These are phyloP conservation scores for Pestalotiopsis sp. DNA, from an alignment of 2,329 filamentous ascomycete genomes.

Conservation along the genomic window DNA sequence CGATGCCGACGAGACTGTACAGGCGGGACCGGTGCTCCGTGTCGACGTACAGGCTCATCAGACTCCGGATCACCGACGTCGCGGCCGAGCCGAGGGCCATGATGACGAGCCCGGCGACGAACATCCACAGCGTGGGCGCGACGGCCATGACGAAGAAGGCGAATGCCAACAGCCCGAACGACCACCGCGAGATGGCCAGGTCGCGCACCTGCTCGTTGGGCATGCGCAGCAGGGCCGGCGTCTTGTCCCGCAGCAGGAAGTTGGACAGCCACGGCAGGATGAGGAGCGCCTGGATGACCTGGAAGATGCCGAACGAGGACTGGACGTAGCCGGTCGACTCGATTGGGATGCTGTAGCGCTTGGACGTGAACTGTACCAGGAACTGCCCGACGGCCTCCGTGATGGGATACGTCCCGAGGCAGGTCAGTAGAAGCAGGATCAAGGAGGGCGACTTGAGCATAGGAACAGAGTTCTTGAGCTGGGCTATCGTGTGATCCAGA, in stretches of 20 bases:
- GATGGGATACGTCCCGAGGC: slow-evolving; percentile 15
- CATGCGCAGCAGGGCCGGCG: slow-evolving; percentile 20
- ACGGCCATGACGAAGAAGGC: slow-evolving; percentile 27
- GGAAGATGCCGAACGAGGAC: slow-evolving; percentile 27
- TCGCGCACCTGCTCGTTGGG: slow-evolving; percentile 30
- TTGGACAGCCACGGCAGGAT: slow-evolving; percentile 29
- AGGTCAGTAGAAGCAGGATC: slow-evolving; percentile 19
- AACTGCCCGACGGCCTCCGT: slow-evolving; percentile 14
- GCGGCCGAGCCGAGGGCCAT: slow-evolving; percentile 32
- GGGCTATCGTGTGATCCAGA: slow-evolving; percentile 1
- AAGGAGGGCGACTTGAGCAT: slow-evolving; percentile 19
- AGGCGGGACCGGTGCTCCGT: slow-evolving; percentile 31
- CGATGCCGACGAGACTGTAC: slow-evolving; percentile 33
- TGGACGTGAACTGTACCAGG: slow-evolving; percentile 34
- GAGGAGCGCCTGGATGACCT: slow-evolving; percentile 28
- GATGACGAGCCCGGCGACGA: slow-evolving; percentile 30
- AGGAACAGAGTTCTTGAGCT: slow-evolving; percentile 13
- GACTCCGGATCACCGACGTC: slow-evolving; percentile 27
- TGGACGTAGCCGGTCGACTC: slow-evolving; percentile 34
- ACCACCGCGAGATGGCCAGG: slow-evolving; percentile 28
- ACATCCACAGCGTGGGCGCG: slow-evolving; percentile 26
- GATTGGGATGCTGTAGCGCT: slow-evolving; percentile 30
- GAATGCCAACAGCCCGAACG: slow-evolving; percentile 24
- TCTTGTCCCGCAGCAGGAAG: slow-evolving; percentile 22
- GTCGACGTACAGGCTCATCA: slow-evolving; percentile 33